A percentile compares a stretch with the other conserved stretches of the same genome.
Conservation (phyloP, 768 basidiomycete species). For the Boletus subparvulus region DNA sequence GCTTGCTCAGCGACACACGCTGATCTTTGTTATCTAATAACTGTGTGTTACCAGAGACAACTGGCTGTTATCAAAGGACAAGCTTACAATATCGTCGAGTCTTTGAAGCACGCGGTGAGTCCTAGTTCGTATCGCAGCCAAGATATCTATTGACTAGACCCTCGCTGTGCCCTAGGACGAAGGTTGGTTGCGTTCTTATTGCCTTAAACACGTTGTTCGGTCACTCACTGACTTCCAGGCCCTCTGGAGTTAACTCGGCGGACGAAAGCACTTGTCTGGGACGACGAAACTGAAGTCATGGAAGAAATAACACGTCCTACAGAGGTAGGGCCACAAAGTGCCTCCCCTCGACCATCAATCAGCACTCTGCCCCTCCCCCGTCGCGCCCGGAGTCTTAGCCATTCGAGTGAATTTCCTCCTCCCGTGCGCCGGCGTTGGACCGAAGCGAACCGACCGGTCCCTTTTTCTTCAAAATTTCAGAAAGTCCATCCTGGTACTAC, state of each 20-base stretch:
- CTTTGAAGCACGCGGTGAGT: slow-evolving; percentile 71
- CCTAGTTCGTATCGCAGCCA: background rate
- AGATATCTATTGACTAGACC: slow-evolving; percentile 1
- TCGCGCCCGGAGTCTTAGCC: slow-evolving; percentile 58
- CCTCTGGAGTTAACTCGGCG: slow-evolving; percentile 88
- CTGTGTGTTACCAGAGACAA: slow-evolving; percentile 56
- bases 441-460: slow-evolving; percentile 71
- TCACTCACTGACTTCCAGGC: slow-evolving; percentile 44
- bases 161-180: slow-evolving; percentile 57
- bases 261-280: slow-evolving; percentile 78
- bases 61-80: slow-evolving; percentile 93
- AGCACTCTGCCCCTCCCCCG: slow-evolving; percentile 58
- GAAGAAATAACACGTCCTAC: slow-evolving; percentile 47
- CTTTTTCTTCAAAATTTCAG: slow-evolving; percentile 81
- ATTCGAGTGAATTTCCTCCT: slow-evolving; percentile 69
- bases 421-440: slow-evolving; percentile 62
- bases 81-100: slow-evolving; percentile 88
- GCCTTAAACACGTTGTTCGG: background rate
- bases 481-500: slow-evolving; percentile 84
- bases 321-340: slow-evolving; percentile 32
- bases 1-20: background rate
- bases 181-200: slow-evolving; percentile 43
- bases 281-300: slow-evolving; percentile 76
- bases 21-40: slow-evolving; percentile 6
- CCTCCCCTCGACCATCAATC: slow-evolving; percentile 62